These are phyloP conservation scores for Amphirosellinia nigrospora DNA, from an alignment of 495 filamentous ascomycete genomes.

Conservation along the genomic window DNA sequence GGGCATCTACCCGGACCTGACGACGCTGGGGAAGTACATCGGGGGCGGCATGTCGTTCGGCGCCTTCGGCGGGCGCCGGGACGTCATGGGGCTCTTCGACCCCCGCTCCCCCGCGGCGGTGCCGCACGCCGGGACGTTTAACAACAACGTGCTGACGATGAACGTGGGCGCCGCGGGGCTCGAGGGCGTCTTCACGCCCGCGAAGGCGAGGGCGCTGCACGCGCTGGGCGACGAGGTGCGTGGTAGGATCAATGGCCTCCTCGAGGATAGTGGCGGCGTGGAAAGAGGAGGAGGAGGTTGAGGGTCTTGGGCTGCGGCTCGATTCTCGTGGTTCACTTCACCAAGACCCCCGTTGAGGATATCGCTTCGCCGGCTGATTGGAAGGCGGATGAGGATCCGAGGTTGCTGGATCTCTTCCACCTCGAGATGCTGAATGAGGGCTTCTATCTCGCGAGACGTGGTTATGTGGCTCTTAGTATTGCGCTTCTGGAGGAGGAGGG, in stretches of 20 bases:
- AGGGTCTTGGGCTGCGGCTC: slow-evolving; percentile 51
- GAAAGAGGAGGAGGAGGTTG: slow-evolving; percentile 25
- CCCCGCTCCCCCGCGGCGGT: slow-evolving; percentile 43
- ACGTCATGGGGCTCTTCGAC: slow-evolving; percentile 64
- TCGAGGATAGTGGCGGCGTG: background rate
- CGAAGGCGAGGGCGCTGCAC: slow-evolving; percentile 46
- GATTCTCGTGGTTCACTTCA: slow-evolving; percentile 53
- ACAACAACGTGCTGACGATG: slow-evolving; percentile 70
- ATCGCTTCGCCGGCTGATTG: slow-evolving; percentile 36
- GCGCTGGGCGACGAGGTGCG: slow-evolving; percentile 44
- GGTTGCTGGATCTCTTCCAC: slow-evolving; percentile 55
- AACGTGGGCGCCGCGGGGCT: slow-evolving; percentile 57
- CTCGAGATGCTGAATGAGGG: slow-evolving; percentile 56
- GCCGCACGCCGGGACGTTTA: slow-evolving; percentile 69
- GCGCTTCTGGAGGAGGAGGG: slow-evolving; percentile 48
- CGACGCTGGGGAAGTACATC: slow-evolving; percentile 67
- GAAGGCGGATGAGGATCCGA: slow-evolving; percentile 32
- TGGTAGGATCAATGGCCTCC: slow-evolving; percentile 38
- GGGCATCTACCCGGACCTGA: slow-evolving; percentile 61
- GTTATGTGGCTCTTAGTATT: slow-evolving; percentile 51
- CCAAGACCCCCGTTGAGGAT: slow-evolving; percentile 29
- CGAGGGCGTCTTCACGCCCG: slow-evolving; percentile 48
- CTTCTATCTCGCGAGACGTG: slow-evolving; percentile 54
- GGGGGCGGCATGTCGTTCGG: slow-evolving; percentile 69
- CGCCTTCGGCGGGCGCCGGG: slow-evolving; percentile 63